These are phyloP conservation scores for Nasturtium officinale DNA, from an alignment of 345 rosid species.

Conservation along the genomic window DNA sequence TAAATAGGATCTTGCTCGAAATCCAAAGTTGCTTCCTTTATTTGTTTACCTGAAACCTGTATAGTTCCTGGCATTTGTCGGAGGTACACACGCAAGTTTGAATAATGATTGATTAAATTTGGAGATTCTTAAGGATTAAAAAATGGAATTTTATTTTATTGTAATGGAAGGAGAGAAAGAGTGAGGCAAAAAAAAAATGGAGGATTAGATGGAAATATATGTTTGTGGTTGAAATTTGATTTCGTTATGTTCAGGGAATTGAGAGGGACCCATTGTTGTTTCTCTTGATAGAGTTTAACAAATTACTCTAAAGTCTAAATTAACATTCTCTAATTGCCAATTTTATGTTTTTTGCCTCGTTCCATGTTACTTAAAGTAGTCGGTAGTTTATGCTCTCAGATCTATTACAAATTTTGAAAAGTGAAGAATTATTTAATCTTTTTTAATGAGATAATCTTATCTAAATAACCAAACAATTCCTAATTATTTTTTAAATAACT, in stretches of 20 bases:
- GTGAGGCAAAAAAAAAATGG: neutral
- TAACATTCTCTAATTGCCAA: constrained; percentile 15
- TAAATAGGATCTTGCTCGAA: neutral
- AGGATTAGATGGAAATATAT: constrained; percentile 49
- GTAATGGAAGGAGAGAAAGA: constrained; percentile 33
- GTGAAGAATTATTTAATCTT: too few relatives aligned
- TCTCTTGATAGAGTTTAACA: constrained; percentile 7
- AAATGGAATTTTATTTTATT: neutral
- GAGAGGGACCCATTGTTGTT: constrained; percentile 48
- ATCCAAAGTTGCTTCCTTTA: constrained; percentile 33
- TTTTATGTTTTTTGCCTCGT: constrained; percentile 14
- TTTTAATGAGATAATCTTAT: too few relatives aligned
- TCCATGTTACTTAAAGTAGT: neutral
- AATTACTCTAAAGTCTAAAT: neutral
- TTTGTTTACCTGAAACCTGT: constrained; percentile 72
- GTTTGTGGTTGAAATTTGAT: constrained; percentile 55
- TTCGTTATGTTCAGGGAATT: constrained; percentile 28
- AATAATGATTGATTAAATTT: neutral
- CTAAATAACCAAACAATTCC: too few relatives aligned
- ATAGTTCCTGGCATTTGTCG: constrained; percentile 86
- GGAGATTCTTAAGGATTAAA: neutral
- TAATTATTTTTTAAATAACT: too few relatives aligned
- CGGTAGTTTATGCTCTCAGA: neutral
- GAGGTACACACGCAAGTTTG: constrained; percentile 14
- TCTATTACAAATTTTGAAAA: neutral